Base-by-base conservation (phyloP, 108 stramenopile species). In the Mediolabrus comicus region DNA sequence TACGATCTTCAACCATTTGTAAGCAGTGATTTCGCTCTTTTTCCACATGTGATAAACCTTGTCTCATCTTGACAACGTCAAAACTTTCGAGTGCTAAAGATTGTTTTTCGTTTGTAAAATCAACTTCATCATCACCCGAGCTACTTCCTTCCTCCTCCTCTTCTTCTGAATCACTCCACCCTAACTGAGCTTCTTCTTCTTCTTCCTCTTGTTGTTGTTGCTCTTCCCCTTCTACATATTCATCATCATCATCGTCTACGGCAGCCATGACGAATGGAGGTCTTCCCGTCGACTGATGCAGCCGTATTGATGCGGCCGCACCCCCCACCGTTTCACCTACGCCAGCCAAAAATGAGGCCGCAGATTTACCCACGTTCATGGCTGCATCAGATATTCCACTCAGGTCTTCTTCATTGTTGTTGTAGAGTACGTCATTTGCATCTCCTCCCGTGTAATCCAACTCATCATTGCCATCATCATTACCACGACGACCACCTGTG, bases 1-100 rank as follows among this genome's bases (percentile, higher is more conserved):
- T 68, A 24, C 78, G 71, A 13, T 67, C 71, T 30, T 79, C 78
- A 7, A 79, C 78, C 62, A 64, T 67, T 59, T 58, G 55, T 62
- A 72, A 64, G 32, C 62, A 35, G 8, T 52, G 39, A 30, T 79
- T 79, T 43, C 71, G 67, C 46, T 79, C 64, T 6, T 53, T 60
- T 68, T 79, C 78, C 3, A 67, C 66, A 22, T 69, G 33, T 58
- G 46, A 53, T 31, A 82, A 36, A 36, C 26, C 55, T 38, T 46
- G 57, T 46, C 77, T 71, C 56, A 77, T 17, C 53, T 69, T 59
- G 36, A 65, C 72, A 30, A 78, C 67, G 69, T 82, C 76, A 11
- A 78, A 35, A 33, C 73, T 73, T 65, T 77, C 77, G 6, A 72
- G 28, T 43, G 69, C 34, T 36, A 66, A 26, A 32, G 60, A 54